Conservation (phyloP, 257 asterid genomes). For the Solanum chmielewskii region DNA sequence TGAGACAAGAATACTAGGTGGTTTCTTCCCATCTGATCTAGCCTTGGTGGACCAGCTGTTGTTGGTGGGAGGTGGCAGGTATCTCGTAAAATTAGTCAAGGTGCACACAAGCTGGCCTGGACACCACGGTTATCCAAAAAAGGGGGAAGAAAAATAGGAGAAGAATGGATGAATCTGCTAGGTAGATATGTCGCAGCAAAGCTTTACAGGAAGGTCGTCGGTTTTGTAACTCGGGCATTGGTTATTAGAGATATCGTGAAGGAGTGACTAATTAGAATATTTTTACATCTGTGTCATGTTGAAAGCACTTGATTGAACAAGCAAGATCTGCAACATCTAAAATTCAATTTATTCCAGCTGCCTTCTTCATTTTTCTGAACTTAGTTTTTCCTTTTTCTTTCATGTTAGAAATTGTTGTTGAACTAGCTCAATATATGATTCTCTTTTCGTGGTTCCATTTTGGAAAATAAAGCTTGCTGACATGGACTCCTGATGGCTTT, state of each 20-base stretch:
- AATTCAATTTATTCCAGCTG: neutral
- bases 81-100: neutral
- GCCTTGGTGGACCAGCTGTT: neutral
- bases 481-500: neutral
- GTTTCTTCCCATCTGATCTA: neutral
- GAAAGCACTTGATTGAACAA: neutral
- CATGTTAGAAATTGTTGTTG: neutral
- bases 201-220: neutral
- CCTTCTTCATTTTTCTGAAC: neutral
- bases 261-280: neutral
- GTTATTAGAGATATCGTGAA: neutral
- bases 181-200: neutral
- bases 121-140: neutral
- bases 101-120: neutral
- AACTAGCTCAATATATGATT: neutral
- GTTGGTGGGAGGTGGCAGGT: neutral
- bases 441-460: neutral
- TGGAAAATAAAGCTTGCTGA: neutral
- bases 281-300: neutral
- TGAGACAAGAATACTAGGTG: neutral
- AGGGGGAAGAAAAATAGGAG: neutral
- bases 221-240: neutral
- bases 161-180: neutral
- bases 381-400: neutral
- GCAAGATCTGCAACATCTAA: neutral